Evolutionary conservation across 352 stramenopile species (phyloP), one percentile per base, ranked within the genome.

Genomic region (Globisporangium heterothallicum): DNA sequence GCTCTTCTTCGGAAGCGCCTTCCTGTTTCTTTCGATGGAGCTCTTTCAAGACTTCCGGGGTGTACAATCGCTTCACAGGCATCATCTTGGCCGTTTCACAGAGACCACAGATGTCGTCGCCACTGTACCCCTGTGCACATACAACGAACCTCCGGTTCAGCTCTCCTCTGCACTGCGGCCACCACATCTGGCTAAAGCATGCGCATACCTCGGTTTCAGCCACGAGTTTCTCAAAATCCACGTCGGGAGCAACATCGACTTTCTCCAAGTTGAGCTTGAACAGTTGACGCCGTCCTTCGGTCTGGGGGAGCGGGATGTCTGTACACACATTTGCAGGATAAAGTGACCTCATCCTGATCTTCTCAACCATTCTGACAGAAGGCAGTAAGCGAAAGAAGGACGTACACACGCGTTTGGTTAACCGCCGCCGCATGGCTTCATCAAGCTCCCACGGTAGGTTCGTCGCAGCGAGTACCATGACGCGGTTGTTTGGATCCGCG

Each of bases 391-490:
- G 3, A 38, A 38, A 18, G 12, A 16, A 6, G 5, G 9, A 63
- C 56, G 26, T 58, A 63, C 95, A 98, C 5, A 99, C 93, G 27
- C 95, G 74, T 62, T 99, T 99, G 30, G 98, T 97, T 27, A 99
- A 72, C 27, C 96, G 78, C 7, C 96, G 72, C 3, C 94, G 75
- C 59, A 99, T 93, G 3, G 96, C 96, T 61, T 98, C 83, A 61
- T 99, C 96, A 6, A 99, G 61, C 36, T 98, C 93, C 96, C 96
- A 99, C 24, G 96, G 96, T 14, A 97, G 64, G 64, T 99, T 99
- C 2, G 91, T 98, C 2, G 96, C 96, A 14, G 90, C 96, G 29
- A 99, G 71, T 16, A 99, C 82, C 68, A 98, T 95, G 18, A 95
- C 84, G 21, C 68, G 70, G 27, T 76, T 83, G 41, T 49, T 63